Evolutionary conservation across 495 filamentous ascomycete species (phyloP).

Genomic region (Neurospora sublineolata): DNA sequence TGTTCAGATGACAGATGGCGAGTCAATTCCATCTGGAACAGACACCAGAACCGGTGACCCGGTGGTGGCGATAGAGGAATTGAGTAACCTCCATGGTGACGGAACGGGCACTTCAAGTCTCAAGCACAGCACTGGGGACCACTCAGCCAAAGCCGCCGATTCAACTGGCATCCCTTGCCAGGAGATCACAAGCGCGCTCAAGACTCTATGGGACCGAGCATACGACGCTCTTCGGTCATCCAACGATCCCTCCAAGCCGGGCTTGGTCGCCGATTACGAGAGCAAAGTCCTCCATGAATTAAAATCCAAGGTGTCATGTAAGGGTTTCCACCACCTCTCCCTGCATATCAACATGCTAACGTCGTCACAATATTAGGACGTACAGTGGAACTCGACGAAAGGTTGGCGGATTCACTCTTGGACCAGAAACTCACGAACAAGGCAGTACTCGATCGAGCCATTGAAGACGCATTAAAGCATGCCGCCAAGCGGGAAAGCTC

Average conservation of each 20-base stretch:
- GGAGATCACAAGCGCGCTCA: not conserved
- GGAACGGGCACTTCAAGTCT: not conserved
- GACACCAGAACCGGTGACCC: not conserved
- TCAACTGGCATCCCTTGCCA: not conserved
- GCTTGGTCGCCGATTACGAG: not conserved
- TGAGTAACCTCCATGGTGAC: not conserved
- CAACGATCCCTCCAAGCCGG: not conserved
- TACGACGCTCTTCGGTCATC: not conserved
- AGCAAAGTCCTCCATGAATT: not conserved
- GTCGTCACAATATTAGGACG: fast-evolving
- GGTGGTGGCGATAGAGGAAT: not conserved
- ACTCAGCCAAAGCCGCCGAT: not conserved
- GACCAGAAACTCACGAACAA: not conserved
- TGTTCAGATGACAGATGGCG: not conserved
- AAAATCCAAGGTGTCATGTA: not conserved
- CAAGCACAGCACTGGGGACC: not conserved
- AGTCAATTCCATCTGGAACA: not conserved
- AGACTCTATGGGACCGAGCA: not conserved
- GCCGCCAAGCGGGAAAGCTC: not conserved
- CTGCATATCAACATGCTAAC: not conserved
- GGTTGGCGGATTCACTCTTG: not conserved
- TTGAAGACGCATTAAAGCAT: not conserved
- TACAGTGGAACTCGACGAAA: not conserved
- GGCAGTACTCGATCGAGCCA: not conserved
- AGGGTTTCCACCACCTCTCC: fast-evolving